phyloP scores from a whole-genome alignment of 108 stramenopile species.

The Cyclotella distinguenda region DNA sequence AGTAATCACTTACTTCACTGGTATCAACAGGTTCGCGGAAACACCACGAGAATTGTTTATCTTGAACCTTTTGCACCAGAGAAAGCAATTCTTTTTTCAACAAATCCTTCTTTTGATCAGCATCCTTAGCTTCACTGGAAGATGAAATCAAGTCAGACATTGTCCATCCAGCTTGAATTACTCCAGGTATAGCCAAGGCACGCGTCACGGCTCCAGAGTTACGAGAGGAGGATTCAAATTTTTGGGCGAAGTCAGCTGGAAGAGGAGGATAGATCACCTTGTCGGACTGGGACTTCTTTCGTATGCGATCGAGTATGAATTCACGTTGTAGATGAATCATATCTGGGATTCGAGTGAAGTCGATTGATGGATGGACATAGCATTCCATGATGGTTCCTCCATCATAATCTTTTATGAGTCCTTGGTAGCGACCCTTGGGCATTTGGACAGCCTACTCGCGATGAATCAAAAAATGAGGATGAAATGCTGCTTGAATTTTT shows the following conservation, averaged over 20 bases:
- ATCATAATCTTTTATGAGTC: slow-evolving; percentile 99
- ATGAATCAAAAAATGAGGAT: neutral
- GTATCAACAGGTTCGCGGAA: slow-evolving; percentile 93
- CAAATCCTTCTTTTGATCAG: slow-evolving; percentile 68
- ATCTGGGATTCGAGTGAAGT: slow-evolving; percentile 85
- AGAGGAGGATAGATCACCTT: slow-evolving; percentile 68
- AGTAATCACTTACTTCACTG: slow-evolving; percentile 86
- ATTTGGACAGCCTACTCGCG: slow-evolving; percentile 65
- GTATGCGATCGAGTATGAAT: slow-evolving; percentile 66
- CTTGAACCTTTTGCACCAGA: slow-evolving; percentile 78
- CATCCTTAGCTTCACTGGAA: slow-evolving; percentile 67
- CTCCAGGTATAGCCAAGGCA: slow-evolving; percentile 86
- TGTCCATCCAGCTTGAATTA: slow-evolving; percentile 94
- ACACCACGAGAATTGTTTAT: slow-evolving; percentile 91
- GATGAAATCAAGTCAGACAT: slow-evolving; percentile 67
- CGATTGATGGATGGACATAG: slow-evolving; percentile 94
- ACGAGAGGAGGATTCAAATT: slow-evolving; percentile 36
- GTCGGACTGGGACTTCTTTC: slow-evolving; percentile 56
- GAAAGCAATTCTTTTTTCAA: slow-evolving; percentile 66
- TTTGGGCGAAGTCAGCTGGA: slow-evolving; percentile 53
- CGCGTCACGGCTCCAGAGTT: slow-evolving; percentile 55
- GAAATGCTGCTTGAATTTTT: neutral
- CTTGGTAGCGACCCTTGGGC: slow-evolving; percentile 84
- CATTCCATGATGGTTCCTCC: slow-evolving; percentile 99
- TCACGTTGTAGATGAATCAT: slow-evolving; percentile 77